Evolutionary conservation across 805 yeast species (phyloP), one percentile per base, ranked within the genome.

Genomic region (Citeromyces nyonsensis): DNA sequence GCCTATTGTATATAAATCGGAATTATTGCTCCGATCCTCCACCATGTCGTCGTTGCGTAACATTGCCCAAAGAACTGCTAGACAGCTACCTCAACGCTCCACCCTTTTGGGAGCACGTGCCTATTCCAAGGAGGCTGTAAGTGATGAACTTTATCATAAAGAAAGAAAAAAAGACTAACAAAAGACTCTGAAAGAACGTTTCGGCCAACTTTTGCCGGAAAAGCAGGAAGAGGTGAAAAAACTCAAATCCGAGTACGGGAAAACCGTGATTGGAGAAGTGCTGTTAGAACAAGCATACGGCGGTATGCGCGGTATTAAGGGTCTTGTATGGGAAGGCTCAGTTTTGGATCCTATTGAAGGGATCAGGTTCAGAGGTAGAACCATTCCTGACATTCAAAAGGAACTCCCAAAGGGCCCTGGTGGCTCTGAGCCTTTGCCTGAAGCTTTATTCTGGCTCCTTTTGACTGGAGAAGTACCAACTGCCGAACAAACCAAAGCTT

Each of bases 221-320:
- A 82, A 82, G 66, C 80, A 80, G 46, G 95, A 84, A 58, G 83
- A 85, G 65, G 78, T 91, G 60, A 81, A 79, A 65, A 71, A 75
- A 48, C 75, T 88, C 58, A 85, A 88, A 62, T 69, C 82, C 57
- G 93, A 85, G 51, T 71, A 88, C 59, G 98, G 97, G 48, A 69
- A 75, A 56, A 70, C 81, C 52, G 79, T 65, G 58, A 74, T 80
- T 41, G 88, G 84, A 43, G 83, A 79, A 56, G 78, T 78, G 40
- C 56, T 64, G 36, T 61, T 80, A 39, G 83, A 74, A 54, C 88
- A 79, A 61, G 86, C 85, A 27, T 81, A 79, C 59, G 93, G 93
- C 61, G 93, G 93, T 63, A 76, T 76, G 86, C 70, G 93, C 56
- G 93, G 93, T 51, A 75, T 80, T 56, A 74, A 76, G 57, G 82